Evolutionary conservation across 2,329 filamentous ascomycete genomes (phyloP), one percentile per base, ranked within the genome.

Genomic region (Ceratocystis papillata): DNA sequence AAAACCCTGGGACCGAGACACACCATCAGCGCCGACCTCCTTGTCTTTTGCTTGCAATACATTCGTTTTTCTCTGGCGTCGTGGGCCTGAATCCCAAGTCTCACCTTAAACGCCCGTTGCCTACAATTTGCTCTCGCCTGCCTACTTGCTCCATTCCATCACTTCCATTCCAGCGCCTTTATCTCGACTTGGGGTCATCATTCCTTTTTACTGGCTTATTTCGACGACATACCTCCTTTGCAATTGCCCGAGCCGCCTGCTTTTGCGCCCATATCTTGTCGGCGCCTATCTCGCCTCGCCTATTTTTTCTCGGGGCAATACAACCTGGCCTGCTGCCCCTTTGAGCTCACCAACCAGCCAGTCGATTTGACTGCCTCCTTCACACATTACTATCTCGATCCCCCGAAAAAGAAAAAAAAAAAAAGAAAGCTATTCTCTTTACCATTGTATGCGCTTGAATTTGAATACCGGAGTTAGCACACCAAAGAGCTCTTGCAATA

Each of bases 231-330:
- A 22, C 28, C n/a, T 57, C 53, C 25, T 57, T 57, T 30, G 53
- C 10, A 30, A 57, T 22, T n/a, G n/a, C 46, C 22, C 15, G 10
- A 57, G 25, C 53, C 53, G 53, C 53, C 53, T 17, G 53, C n/a
- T 15, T 57, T 57, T 30, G 53, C 53, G 53, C 53, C 53, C 17
- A 57, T 17, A 20, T 28, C 22, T 5, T 17, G 53, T 30, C 15
- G 53, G 53, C 53, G 53, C 53, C 53, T 57, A 57, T 57, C 53
- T 57, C 53, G 53, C 30, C 53, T 57, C 53, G 53, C 53, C 53
- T 57, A 30, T 30, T 15, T 25, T 28, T 28, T 57, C 53, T 28
- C 25, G 22, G 53, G 53, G 22, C 53, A 30, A 15, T 30, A 30
- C 22, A n/a, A 57, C 10, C 22, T 15, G 46, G 10, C 12, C 25